Evolutionary conservation across 148 eudicot species (phyloP).

Genomic region (Arbutus unedo): DNA sequence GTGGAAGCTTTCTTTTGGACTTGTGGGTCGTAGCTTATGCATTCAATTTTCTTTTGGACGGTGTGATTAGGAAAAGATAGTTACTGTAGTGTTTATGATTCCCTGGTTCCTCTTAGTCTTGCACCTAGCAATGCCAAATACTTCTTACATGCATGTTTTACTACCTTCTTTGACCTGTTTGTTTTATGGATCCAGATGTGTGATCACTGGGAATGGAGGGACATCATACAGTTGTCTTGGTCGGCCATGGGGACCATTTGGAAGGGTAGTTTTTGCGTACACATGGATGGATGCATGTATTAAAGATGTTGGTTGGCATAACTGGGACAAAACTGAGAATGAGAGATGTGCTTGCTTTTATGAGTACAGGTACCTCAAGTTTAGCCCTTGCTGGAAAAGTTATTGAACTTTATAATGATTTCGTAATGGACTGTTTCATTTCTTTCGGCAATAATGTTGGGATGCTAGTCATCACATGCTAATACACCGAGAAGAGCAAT

Average conservation of each 20-base stretch:
- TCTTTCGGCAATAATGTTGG: no score
- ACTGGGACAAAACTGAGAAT: constrained; percentile 91
- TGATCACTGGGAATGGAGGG: constrained; percentile 84
- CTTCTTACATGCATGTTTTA: not conserved
- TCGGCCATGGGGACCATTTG: constrained; percentile 98
- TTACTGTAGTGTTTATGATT: not conserved
- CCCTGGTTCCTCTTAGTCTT: not conserved
- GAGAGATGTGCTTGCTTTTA: constrained; percentile 97
- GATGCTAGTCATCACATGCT: no score
- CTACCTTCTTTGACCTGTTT: constrained; percentile 6
- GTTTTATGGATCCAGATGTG: constrained; percentile 53
- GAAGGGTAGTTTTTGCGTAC: constrained; percentile 87
- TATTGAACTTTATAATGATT: not conserved
- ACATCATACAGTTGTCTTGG: constrained; percentile 71
- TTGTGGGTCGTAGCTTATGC: not conserved
- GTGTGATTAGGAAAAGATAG: not conserved
- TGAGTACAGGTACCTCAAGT: constrained; percentile 68
- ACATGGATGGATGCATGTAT: constrained; percentile 89
- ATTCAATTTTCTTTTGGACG: not conserved
- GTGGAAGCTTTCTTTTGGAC: not conserved
- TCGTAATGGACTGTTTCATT: not conserved
- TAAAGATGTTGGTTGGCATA: constrained; percentile 77
- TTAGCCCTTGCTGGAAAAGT: not conserved
- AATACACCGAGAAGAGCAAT: no score
- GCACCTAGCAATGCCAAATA: not conserved